Percentiles rank a stretch among this genome's conserved stretches.
These are phyloP conservation scores for Sanguinoderma infundibulare DNA, from an alignment of 1,284 basidiomycete species.

Conservation along the genomic window DNA sequence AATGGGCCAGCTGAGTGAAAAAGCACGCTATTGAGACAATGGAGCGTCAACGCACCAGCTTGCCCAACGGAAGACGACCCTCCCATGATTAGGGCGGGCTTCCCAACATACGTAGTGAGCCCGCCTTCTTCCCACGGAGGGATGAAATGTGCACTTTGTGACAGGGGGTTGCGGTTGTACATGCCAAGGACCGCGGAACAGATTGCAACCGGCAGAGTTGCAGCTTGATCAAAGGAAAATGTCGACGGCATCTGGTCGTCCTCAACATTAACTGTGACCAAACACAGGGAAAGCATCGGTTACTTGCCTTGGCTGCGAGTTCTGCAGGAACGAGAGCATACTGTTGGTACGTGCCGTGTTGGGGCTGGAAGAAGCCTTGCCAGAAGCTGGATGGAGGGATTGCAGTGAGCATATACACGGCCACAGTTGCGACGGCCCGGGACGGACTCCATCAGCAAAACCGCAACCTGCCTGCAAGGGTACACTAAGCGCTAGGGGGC, in stretches of 20 bases:
- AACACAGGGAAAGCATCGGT: constrained; percentile 25
- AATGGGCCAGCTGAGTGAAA: background rate
- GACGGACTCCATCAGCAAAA: too few species aligned
- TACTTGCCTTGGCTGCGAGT: constrained; percentile 29
- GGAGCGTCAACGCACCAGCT: constrained; percentile 28
- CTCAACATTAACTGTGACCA: background rate
- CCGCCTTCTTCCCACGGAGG: constrained; percentile 28
- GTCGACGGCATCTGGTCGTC: background rate
- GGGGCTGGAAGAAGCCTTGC: constrained; percentile 21
- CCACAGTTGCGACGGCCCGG: too few species aligned
- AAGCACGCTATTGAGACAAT: background rate
- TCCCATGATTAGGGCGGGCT: constrained; percentile 39
- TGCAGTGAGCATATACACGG: background rate
- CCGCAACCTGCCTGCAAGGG: too few species aligned
- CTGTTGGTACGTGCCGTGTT: constrained; percentile 36
- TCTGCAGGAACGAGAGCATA: constrained; percentile 33
- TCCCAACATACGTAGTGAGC: constrained; percentile 26
- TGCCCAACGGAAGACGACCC: constrained; percentile 42
- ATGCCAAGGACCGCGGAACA: constrained; percentile 33
- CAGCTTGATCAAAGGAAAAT: constrained; percentile 33
- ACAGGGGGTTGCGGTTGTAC: constrained; percentile 21
- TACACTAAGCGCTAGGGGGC: too few species aligned
- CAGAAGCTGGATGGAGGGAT: constrained; percentile 25
- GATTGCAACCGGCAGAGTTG: constrained; percentile 33
- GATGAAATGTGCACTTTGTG: constrained; percentile 23